Percentiles rank a stretch among this genome's conserved stretches.
These are phyloP conservation scores for Chaetoceros muelleri DNA, from an alignment of 108 stramenopile species.

Conservation along the genomic window DNA sequence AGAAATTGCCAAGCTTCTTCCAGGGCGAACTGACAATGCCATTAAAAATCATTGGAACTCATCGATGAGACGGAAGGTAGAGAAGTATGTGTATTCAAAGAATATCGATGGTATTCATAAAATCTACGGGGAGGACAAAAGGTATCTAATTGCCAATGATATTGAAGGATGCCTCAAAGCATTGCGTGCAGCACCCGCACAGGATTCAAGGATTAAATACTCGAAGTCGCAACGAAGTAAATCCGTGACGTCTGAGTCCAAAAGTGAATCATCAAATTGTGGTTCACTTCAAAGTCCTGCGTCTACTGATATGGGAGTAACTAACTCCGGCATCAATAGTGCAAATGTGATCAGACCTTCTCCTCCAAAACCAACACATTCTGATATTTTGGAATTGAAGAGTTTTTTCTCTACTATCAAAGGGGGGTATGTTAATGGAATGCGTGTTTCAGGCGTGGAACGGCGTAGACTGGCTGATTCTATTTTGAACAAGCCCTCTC, in stretches of 20 bases:
- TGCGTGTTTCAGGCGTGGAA: slow-evolving; percentile 60
- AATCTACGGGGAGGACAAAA: slow-evolving; percentile 28
- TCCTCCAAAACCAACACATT: slow-evolving; percentile 12
- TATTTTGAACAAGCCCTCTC: slow-evolving; percentile 6
- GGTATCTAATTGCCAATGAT: slow-evolving; percentile 55
- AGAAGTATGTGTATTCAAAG: slow-evolving; percentile 59
- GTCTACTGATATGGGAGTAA: background rate
- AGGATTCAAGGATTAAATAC: background rate
- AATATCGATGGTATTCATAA: slow-evolving; percentile 21
- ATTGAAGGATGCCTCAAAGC: slow-evolving; percentile 63
- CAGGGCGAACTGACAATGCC: slow-evolving; percentile 93
- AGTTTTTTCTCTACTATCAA: slow-evolving; percentile 45
- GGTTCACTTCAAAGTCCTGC: background rate
- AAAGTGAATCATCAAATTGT: background rate
- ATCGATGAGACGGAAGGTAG: slow-evolving; percentile 83
- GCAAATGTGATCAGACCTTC: slow-evolving; percentile 6
- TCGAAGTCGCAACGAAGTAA: background rate
- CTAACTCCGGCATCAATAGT: background rate
- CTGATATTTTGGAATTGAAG: slow-evolving; percentile 31
- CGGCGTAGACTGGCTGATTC: slow-evolving; percentile 53
- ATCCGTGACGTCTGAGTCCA: background rate
- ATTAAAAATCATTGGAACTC: slow-evolving; percentile 98
- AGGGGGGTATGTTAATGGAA: slow-evolving; percentile 63
- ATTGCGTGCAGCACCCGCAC: slow-evolving; percentile 20
- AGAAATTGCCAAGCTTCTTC: slow-evolving; percentile 80